These are phyloP conservation scores for Stropharia rugosoannulata DNA, from an alignment of 768 basidiomycete species.

Conservation along the genomic window DNA sequence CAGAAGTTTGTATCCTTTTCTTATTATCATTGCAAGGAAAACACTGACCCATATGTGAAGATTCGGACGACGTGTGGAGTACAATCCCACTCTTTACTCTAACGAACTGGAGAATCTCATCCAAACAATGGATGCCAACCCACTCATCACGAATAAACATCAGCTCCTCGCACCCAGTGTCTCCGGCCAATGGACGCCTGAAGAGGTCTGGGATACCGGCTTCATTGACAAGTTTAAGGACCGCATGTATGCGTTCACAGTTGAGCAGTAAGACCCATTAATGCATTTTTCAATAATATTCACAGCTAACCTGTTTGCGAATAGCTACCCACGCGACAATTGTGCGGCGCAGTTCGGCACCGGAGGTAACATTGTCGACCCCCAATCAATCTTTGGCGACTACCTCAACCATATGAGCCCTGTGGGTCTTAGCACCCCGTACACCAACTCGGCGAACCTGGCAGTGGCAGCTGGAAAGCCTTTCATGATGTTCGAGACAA, in stretches of 20 bases:
- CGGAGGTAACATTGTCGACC: slow-evolving; percentile 34
- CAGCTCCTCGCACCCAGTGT: slow-evolving; percentile 63
- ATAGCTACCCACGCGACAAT: slow-evolving; percentile 50
- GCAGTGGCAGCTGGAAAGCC: slow-evolving; percentile 45
- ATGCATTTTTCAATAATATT: background rate
- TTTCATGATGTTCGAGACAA: slow-evolving; percentile 71
- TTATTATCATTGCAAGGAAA: slow-evolving; percentile 5
- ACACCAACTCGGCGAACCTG: slow-evolving; percentile 45
- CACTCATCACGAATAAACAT: slow-evolving; percentile 23
- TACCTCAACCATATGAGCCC: slow-evolving; percentile 64
- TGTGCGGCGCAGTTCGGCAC: slow-evolving; percentile 51
- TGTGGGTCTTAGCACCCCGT: slow-evolving; percentile 46
- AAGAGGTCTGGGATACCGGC: slow-evolving; percentile 48
- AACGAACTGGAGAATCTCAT: slow-evolving; percentile 35
- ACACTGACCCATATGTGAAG: slow-evolving; percentile 10
- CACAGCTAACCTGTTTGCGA: background rate
- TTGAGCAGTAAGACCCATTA: slow-evolving; percentile 48
- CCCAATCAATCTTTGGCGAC: slow-evolving; percentile 45
- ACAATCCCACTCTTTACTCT: slow-evolving; percentile 43
- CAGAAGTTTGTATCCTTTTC: slow-evolving; percentile 25
- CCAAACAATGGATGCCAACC: slow-evolving; percentile 20
- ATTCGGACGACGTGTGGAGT: slow-evolving; percentile 34
- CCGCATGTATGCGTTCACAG: slow-evolving; percentile 43
- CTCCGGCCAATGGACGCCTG: slow-evolving; percentile 51
- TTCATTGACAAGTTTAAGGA: slow-evolving; percentile 44